Percentiles rank a stretch among this genome's conserved stretches.
These are phyloP conservation scores for Trametes gibbosa DNA, from an alignment of 768 basidiomycete genomes.

Conservation along the genomic window DNA sequence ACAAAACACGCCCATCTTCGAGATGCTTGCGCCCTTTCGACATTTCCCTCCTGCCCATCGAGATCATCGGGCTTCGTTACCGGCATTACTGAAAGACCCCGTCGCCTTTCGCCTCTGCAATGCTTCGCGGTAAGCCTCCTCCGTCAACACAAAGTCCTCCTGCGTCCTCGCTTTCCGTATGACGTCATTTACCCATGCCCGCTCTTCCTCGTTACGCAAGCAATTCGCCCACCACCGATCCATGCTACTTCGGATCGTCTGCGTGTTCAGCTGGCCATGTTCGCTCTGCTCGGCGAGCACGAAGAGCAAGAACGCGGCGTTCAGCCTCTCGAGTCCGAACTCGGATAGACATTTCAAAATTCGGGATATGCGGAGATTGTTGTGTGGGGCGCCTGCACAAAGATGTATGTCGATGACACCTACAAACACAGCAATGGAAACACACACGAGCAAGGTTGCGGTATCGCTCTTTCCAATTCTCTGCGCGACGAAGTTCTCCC, in stretches of 20 bases:
- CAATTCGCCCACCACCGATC: constrained; percentile 80
- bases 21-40: too few species aligned
- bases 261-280: constrained; percentile 47
- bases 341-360: constrained; percentile 76
- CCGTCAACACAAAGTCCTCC: constrained; percentile 46
- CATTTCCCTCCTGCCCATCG: too few species aligned
- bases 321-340: constrained; percentile 61
- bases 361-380: constrained; percentile 73
- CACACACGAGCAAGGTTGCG: constrained; percentile 64
- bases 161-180: constrained; percentile 47
- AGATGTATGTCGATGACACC: constrained; percentile 7
- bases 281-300: constrained; percentile 70
- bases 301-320: constrained; percentile 66
- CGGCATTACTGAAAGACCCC: constrained; percentile 29
- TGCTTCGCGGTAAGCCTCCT: constrained; percentile 52
- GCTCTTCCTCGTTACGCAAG: constrained; percentile 57
- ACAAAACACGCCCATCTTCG: too few species aligned
- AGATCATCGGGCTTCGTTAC: neutral
- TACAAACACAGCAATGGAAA: neutral
- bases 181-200: constrained; percentile 50
- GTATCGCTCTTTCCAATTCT: constrained; percentile 54
- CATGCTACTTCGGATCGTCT: constrained; percentile 56
- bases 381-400: constrained; percentile 59
- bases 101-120: constrained; percentile 40
- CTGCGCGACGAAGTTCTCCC: constrained; percentile 55